A percentile compares a stretch with the other conserved stretches of the same genome.
Evolutionary conservation across 345 rosid species (phyloP).

Genomic region (Eucalyptus cloeziana): DNA sequence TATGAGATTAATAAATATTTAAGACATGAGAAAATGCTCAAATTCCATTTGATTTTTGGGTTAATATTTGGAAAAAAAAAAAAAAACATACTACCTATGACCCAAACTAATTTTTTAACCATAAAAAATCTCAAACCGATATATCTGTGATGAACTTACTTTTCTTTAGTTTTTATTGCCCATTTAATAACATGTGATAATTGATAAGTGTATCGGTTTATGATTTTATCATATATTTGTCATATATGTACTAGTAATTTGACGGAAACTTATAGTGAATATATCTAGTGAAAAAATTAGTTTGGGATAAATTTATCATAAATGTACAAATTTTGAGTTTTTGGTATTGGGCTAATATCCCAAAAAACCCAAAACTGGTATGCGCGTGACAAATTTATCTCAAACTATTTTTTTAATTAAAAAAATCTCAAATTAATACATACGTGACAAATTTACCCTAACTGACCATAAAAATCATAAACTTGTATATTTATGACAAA

Average conservation of each 20-base stretch:
- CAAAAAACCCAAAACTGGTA: accelerated
- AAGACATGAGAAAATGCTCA: neutral
- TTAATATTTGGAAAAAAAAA: no score
- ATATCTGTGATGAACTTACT: no score
- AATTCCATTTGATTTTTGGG: neutral
- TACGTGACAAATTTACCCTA: accelerated
- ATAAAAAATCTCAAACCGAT: no score
- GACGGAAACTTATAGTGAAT: no score
- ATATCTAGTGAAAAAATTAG: accelerated
- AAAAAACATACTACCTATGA: no score
- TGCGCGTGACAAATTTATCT: accelerated
- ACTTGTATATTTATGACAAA: accelerated
- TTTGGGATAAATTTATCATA: accelerated
- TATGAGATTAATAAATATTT: neutral
- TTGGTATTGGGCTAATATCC: accelerated
- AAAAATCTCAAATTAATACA: accelerated
- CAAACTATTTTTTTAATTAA: accelerated
- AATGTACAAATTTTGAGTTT: accelerated
- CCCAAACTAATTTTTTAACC: no score
- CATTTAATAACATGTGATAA: accelerated
- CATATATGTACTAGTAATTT: no score
- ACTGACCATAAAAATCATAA: no score
- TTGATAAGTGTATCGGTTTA: accelerated
- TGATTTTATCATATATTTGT: no score
- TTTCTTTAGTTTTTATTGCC: no score